These are phyloP conservation scores for Irpex rosettiformis DNA, from an alignment of 1,284 basidiomycete species.

Conservation along the genomic window DNA sequence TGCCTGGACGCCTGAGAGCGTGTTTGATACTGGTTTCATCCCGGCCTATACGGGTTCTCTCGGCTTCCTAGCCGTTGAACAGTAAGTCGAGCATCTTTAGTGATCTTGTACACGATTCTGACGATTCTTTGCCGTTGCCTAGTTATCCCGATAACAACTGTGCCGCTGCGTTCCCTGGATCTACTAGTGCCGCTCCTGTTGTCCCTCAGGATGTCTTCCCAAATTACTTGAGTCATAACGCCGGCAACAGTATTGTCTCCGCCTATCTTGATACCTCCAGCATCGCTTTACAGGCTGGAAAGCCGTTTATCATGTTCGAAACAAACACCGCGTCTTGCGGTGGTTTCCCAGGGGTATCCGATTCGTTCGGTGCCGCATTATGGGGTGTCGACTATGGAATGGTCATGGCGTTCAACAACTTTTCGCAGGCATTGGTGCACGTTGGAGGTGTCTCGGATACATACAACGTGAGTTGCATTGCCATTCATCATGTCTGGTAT, in stretches of 20 bases:
- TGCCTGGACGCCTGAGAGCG: conserved; percentile 40
- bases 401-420: conserved; percentile 51
- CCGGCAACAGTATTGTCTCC: conserved; percentile 40
- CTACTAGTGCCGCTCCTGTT: conserved; percentile 22
- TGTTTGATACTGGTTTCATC: conserved; percentile 46
- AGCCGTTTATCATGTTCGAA: conserved; percentile 67
- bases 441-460: conserved; percentile 65
- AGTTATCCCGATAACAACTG: conserved; percentile 50
- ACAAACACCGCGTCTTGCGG: conserved; percentile 82
- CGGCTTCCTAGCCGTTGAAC: conserved; percentile 43
- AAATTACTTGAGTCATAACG: conserved; percentile 55
- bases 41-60: conserved; percentile 35
- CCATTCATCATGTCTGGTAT: neutral
- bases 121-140: neutral
- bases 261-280: conserved; percentile 48
- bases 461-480: conserved; percentile 51
- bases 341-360: conserved; percentile 77
- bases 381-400: conserved; percentile 40
- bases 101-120: neutral
- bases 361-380: conserved; percentile 50
- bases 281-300: conserved; percentile 39
- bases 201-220: conserved; percentile 54
- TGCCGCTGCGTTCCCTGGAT: conserved; percentile 31
- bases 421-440: conserved; percentile 56
- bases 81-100: conserved; percentile 31